phyloP scores from a whole-genome alignment of 148 eudicot genomes.

The Drosera capensis region DNA sequence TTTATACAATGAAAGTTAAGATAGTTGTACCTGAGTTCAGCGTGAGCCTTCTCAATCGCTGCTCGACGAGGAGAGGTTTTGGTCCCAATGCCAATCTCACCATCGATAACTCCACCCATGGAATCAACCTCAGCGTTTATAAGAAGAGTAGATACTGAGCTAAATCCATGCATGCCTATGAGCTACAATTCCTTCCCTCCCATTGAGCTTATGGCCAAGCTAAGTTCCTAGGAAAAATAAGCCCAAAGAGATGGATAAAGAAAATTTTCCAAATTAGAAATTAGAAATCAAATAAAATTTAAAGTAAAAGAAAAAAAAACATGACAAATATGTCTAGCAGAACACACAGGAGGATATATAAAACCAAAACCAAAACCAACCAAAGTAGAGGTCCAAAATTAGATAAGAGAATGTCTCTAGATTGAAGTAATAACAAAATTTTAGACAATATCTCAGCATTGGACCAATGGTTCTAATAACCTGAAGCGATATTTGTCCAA shows the following conservation, averaged over 20 bases:
- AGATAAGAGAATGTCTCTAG: too few species aligned
- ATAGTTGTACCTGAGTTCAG: slow-evolving; percentile 53
- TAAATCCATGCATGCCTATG: slow-evolving; percentile 77
- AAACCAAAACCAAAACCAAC: too few species aligned
- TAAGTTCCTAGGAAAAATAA: background rate
- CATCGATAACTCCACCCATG: slow-evolving; percentile 93
- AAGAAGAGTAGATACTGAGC: slow-evolving; percentile 43
- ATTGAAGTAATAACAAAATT: too few species aligned
- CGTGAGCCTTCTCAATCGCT: slow-evolving; percentile 80
- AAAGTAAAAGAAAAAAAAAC: too few species aligned
- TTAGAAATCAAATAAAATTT: too few species aligned
- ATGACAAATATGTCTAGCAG: too few species aligned
- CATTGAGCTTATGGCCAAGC: slow-evolving; percentile 17
- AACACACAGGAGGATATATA: too few species aligned
- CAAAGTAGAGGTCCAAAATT: too few species aligned
- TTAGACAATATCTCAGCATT: too few species aligned
- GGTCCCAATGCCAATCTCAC: slow-evolving; percentile 52
- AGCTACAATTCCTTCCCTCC: slow-evolving; percentile 30
- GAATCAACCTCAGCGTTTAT: slow-evolving; percentile 94
- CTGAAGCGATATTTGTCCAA: too few species aligned
- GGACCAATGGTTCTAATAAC: too few species aligned
- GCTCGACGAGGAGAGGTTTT: slow-evolving; percentile 58
- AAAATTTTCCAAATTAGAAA: too few species aligned
- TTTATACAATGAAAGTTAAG: slow-evolving; percentile 5
- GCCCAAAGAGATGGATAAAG: background rate